These are phyloP conservation scores for Cladosporium phlei DNA, from an alignment of 2,329 filamentous ascomycete species.

Conservation along the genomic window DNA sequence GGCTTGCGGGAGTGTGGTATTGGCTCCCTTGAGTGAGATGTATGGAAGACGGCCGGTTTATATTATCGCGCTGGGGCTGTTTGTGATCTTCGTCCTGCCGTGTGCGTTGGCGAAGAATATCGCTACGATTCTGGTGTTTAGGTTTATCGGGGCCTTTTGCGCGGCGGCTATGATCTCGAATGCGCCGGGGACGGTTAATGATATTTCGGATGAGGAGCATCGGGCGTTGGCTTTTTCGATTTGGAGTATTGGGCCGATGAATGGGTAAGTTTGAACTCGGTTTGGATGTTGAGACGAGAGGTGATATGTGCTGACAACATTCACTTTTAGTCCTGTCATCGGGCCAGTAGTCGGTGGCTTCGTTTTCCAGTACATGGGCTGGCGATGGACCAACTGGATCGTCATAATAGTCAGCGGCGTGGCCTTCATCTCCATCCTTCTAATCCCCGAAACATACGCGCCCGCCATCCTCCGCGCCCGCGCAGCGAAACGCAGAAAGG, in stretches of 20 bases:
- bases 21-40: slow-evolving; percentile 70
- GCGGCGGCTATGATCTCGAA: slow-evolving; percentile 80
- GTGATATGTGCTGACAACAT: too few relatives aligned
- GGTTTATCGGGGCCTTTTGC: slow-evolving; percentile 70
- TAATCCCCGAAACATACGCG: slow-evolving; percentile 70
- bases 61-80: slow-evolving; percentile 58
- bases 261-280: slow-evolving; percentile 43
- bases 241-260: slow-evolving; percentile 79
- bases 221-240: slow-evolving; percentile 78
- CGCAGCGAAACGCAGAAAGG: slow-evolving; percentile 59
- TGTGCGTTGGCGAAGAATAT: slow-evolving; percentile 66
- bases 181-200: slow-evolving; percentile 74
- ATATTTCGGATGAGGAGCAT: slow-evolving; percentile 75
- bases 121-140: slow-evolving; percentile 61
- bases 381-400: slow-evolving; percentile 64
- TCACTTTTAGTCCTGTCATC: slow-evolving; percentile 40
- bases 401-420: slow-evolving; percentile 66
- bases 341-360: slow-evolving; percentile 78
- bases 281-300: too few relatives aligned
- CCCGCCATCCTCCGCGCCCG: slow-evolving; percentile 65
- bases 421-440: slow-evolving; percentile 54
- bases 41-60: slow-evolving; percentile 66
- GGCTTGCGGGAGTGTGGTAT: slow-evolving; percentile 53
- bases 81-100: slow-evolving; percentile 66
- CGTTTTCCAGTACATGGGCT: slow-evolving; percentile 70